These are phyloP conservation scores for Cyberlindnera suaveolens DNA, from an alignment of 805 yeast genomes.

Conservation along the genomic window DNA sequence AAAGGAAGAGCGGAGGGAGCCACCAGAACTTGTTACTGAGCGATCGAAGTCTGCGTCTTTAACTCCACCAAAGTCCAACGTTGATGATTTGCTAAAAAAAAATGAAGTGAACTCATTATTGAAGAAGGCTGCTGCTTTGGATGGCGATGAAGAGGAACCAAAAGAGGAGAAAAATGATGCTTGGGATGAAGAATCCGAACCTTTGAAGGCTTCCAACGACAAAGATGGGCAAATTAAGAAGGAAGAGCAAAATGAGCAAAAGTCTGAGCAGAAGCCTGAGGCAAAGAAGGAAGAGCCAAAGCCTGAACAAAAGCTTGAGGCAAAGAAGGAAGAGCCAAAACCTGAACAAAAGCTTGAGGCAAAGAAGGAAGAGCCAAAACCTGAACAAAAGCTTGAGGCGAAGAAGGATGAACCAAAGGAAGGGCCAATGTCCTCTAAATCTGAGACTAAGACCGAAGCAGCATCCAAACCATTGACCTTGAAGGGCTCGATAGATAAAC, in stretches of 20 bases:
- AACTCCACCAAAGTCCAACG: slow-evolving; percentile 33
- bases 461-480: slow-evolving; percentile 48
- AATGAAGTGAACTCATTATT: slow-evolving; percentile 42
- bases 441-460: slow-evolving; percentile 9
- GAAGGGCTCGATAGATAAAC: slow-evolving; percentile 64
- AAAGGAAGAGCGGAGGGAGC: slow-evolving; percentile 16
- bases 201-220: slow-evolving; percentile 5
- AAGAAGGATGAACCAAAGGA: slow-evolving; percentile 15
- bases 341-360: slow-evolving; percentile 13
- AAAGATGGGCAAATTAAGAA: background rate
- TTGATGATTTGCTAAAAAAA: slow-evolving; percentile 43
- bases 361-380: slow-evolving; percentile 14
- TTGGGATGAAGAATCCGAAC: slow-evolving; percentile 29
- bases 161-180: slow-evolving; percentile 13
- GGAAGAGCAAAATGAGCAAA: too few species aligned
- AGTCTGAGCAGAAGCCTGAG: slow-evolving; percentile 2
- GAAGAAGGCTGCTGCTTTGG: slow-evolving; percentile 37
- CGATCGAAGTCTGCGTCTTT: slow-evolving; percentile 15
- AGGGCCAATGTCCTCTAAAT: slow-evolving; percentile 5
- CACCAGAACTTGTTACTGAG: slow-evolving; percentile 14
- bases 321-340: slow-evolving; percentile 11
- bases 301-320: slow-evolving; percentile 5
- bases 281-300: slow-evolving; percentile 8
- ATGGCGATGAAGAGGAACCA: slow-evolving; percentile 30
- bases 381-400: slow-evolving; percentile 14